phyloP scores from a whole-genome alignment of 2,329 filamentous ascomycete species.

The Cytospora mali region DNA sequence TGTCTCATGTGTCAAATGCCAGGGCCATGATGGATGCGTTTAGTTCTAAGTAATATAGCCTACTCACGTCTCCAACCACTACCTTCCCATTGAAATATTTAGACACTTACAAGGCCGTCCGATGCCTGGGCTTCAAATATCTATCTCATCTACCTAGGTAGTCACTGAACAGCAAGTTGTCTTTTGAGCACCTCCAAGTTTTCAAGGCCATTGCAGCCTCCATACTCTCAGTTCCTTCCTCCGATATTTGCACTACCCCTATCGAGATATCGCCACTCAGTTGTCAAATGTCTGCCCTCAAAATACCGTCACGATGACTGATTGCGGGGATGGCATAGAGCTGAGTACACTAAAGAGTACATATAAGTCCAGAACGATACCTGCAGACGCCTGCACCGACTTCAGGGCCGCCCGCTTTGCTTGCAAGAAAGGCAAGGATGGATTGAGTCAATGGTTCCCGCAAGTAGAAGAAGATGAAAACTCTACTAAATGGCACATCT shows the following conservation, averaged over 20 bases:
- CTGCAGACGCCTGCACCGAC: not conserved
- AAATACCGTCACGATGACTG: not conserved
- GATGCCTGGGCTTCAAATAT: too few relatives aligned
- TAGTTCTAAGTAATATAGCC: too few relatives aligned
- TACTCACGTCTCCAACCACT: too few relatives aligned
- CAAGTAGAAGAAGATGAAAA: not conserved
- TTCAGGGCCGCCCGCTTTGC: not conserved
- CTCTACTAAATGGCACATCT: constrained; percentile 26
- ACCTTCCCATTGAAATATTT: too few relatives aligned
- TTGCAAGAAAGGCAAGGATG: not conserved
- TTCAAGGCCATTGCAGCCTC: not conserved
- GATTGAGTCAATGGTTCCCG: not conserved
- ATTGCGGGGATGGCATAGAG: not conserved
- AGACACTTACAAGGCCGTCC: too few relatives aligned
- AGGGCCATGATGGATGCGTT: too few relatives aligned
- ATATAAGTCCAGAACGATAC: not conserved
- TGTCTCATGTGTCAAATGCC: too few relatives aligned
- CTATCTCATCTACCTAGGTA: too few relatives aligned
- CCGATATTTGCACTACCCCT: not conserved
- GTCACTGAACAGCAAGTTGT: too few relatives aligned
- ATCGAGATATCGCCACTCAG: not conserved
- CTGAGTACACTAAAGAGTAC: not conserved
- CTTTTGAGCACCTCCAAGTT: too few relatives aligned
- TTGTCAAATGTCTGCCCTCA: not conserved
- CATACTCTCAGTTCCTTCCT: not conserved